These are phyloP conservation scores for Carallia pectinifolia DNA, from an alignment of 345 rosid species.

Conservation along the genomic window DNA sequence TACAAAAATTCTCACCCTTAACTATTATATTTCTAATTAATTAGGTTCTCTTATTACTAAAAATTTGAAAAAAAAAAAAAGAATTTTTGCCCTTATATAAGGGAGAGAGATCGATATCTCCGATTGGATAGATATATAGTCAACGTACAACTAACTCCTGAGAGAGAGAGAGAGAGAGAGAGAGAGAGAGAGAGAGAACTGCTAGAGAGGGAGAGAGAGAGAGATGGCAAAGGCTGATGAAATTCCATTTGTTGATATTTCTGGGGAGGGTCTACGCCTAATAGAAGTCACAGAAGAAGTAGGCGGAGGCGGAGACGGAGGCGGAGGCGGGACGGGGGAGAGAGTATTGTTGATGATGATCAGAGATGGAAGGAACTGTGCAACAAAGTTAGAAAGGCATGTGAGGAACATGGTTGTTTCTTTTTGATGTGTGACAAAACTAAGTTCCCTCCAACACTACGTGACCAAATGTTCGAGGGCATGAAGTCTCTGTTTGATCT, in stretches of 20 bases:
- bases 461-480: constrained; percentile 23
- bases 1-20: no score
- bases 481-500: constrained; percentile 38
- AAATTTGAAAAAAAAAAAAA: background rate
- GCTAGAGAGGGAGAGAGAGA: background rate
- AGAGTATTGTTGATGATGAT: background rate
- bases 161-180: background rate
- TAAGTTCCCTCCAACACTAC: constrained; percentile 8
- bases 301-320: no score
- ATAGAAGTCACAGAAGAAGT: background rate
- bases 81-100: background rate
- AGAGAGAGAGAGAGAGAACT: background rate
- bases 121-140: background rate
- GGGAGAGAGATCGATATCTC: no score
- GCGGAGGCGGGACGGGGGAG: no score
- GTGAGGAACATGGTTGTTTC: constrained; percentile 44
- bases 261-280: background rate
- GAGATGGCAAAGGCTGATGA: constrained; percentile 8
- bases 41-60: no score
- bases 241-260: constrained; percentile 33
- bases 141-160: background rate
- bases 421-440: constrained; percentile 12
- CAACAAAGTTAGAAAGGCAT: constrained; percentile 35
- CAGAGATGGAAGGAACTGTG: constrained; percentile 26
- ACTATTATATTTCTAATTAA: no score